A percentile compares a stretch with the other conserved stretches of the same genome.
phyloP scores from a whole-genome alignment of 2,329 filamentous ascomycete genomes.

The Aspergillus quadricinctus region DNA sequence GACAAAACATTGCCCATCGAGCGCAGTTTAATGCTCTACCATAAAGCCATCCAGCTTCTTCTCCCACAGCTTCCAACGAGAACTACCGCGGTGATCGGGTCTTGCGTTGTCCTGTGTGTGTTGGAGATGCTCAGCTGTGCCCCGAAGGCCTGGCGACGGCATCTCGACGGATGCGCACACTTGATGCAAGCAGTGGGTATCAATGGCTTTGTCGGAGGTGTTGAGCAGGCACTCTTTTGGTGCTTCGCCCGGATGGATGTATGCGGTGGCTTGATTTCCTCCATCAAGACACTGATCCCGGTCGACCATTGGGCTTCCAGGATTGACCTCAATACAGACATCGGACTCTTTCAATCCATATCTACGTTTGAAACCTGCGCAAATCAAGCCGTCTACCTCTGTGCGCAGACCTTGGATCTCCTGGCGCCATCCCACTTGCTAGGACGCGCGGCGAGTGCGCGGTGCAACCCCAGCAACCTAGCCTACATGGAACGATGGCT shows the following conservation, averaged over 20 bases:
- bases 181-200: conserved; percentile 49
- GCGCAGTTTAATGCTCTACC: conserved; percentile 48
- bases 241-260: conserved; percentile 54
- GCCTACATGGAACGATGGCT: no score
- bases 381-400: no score
- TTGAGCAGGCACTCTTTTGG: conserved; percentile 52
- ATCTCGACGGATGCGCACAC: conserved; percentile 51
- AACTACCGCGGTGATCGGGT: conserved; percentile 19
- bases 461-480: no score
- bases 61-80: conserved; percentile 40
- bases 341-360: no score
- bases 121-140: conserved; percentile 50
- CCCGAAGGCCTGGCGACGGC: conserved; percentile 48
- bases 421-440: no score
- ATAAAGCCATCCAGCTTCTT: conserved; percentile 49
- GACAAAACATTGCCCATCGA: conserved; percentile 36
- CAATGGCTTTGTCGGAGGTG: conserved; percentile 48
- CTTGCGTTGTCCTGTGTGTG: conserved; percentile 51
- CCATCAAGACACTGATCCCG: conserved; percentile 48
- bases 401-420: no score
- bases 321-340: conserved; percentile 14
- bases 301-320: conserved; percentile 43
- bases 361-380: no score
- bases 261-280: conserved; percentile 51
- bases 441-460: no score